A percentile compares a stretch with the other conserved stretches of the same genome.
Conservation (phyloP, 805 yeast species). For the Spencermartinsiella europaea region DNA sequence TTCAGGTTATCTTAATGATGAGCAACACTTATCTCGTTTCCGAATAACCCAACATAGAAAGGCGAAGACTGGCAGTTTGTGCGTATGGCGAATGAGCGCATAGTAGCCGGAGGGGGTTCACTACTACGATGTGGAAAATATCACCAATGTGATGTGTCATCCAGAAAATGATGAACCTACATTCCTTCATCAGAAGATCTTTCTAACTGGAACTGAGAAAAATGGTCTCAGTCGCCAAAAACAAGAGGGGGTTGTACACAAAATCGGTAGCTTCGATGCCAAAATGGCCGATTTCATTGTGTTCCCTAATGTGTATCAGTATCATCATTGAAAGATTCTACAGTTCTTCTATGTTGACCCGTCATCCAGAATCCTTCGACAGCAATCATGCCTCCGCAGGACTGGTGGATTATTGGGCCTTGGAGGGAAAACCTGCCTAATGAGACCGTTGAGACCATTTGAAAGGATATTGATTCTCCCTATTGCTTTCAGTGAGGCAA, state of each 20-base stretch:
- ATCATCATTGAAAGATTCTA: slow-evolving; percentile 37
- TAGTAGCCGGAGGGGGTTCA: slow-evolving; percentile 39
- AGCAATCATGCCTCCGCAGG: slow-evolving; percentile 36
- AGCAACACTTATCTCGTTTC: slow-evolving; percentile 41
- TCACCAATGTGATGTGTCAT: slow-evolving; percentile 35
- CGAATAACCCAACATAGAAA: slow-evolving; percentile 34
- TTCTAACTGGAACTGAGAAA: too few species aligned
- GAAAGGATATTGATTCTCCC: slow-evolving; percentile 20
- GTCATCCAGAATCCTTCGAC: slow-evolving; percentile 30
- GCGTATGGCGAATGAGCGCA: slow-evolving; percentile 39
- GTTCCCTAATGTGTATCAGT: slow-evolving; percentile 39
- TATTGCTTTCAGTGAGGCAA: slow-evolving; percentile 27
- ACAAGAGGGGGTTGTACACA: too few species aligned
- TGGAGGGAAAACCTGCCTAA: slow-evolving; percentile 7
- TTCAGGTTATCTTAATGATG: slow-evolving; percentile 38
- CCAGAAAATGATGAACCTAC: slow-evolving; percentile 21
- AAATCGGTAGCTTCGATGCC: too few species aligned
- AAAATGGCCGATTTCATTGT: slow-evolving; percentile 32
- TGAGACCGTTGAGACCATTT: slow-evolving; percentile 7
- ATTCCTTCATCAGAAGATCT: too few species aligned
- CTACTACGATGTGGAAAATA: slow-evolving; percentile 39
- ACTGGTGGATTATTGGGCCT: slow-evolving; percentile 34
- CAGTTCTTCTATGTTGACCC: slow-evolving; percentile 39
- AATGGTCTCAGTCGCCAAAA: too few species aligned
- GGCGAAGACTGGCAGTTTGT: slow-evolving; percentile 45